Base-by-base conservation (phyloP, 805 yeast species). In the Lipomyces yamanashiensis region DNA sequence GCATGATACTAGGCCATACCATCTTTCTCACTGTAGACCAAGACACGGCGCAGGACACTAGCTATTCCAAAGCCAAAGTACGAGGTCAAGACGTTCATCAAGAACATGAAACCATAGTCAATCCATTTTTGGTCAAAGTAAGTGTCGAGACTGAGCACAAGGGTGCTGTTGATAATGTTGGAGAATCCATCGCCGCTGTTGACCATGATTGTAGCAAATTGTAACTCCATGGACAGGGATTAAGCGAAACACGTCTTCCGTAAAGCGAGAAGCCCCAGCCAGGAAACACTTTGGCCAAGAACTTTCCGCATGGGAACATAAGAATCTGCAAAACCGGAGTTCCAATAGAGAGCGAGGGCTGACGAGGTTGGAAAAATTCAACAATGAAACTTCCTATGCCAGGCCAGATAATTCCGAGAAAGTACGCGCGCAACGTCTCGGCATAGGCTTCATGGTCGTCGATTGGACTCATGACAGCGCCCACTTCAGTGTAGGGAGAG, bases 1-100 rank as follows among this genome's bases (percentile, higher is more conserved):
- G 85, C 66, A 84, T 70, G 2, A 77, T 62, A 1, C 81, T 75
- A 43, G 86, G 87, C 88, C 88, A 85, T 40, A 85, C 71, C 28
- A 68, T 85, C 83, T 44, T 83, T 77, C 13, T 87, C 81, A 12
- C 89, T 87, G 67, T 84, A 82, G 10, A 85, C 80, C 1, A 80
- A 80, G 45, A 87, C 82, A 62, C 84, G 81, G 70, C 88, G 80
- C 79, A 86, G 80, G 23, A 86, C 72, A 57, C 88, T 87, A 5
- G 90, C 89, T 73, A 87, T 81, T 0, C 89, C 87, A 71, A 85
- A 83, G 21, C 91, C 91, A 67, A 87, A 74, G 66, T 82, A 84
- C 71, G 86, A 87, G 1, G 89, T 80, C 1, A 87, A 80, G 5
- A 86, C 64, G 0, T 82, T 75, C 47, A 87, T 76, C 34, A 84